These are phyloP conservation scores for Claviceps pazoutovae DNA, from an alignment of 2,329 filamentous ascomycete genomes.

Conservation along the genomic window DNA sequence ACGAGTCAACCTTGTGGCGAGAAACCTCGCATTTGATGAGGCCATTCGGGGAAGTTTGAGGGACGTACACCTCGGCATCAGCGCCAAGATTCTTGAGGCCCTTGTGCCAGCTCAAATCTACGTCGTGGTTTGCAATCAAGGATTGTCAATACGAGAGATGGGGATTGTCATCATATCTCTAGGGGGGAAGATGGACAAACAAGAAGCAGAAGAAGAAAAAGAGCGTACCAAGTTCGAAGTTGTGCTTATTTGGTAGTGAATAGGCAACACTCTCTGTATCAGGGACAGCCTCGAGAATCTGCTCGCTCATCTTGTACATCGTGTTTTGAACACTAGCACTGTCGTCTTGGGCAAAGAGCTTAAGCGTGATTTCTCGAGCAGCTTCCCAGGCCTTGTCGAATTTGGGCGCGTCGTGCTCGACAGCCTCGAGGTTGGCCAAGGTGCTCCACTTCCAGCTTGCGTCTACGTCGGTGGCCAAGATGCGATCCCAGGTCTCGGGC, in stretches of 20 bases:
- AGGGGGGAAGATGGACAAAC: not conserved
- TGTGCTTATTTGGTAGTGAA: conserved; percentile 92
- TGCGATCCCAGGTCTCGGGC: conserved; percentile 83
- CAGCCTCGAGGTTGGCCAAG: conserved; percentile 52
- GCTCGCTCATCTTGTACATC: conserved; percentile 97
- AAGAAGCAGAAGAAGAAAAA: not conserved
- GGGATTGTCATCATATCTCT: not conserved
- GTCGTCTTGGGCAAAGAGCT: conserved; percentile 78
- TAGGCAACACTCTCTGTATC: conserved; percentile 64
- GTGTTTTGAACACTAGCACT: conserved; percentile 91
- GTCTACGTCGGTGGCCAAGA: conserved; percentile 87
- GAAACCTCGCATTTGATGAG: conserved; percentile 88
- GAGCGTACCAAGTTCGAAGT: conserved; percentile 79
- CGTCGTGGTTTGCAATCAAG: not conserved
- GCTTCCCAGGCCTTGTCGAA: conserved; percentile 71
- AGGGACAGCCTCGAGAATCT: conserved; percentile 65
- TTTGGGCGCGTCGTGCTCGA: conserved; percentile 45
- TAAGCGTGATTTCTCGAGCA: conserved; percentile 76
- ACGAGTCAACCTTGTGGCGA: conserved; percentile 25
- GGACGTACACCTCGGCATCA: conserved; percentile 89
- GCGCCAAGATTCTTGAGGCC: conserved; percentile 87
- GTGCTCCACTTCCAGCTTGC: conserved; percentile 72
- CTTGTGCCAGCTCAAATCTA: conserved; percentile 94
- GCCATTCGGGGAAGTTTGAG: conserved; percentile 85
- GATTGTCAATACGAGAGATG: not conserved